Base-by-base conservation (phyloP, 2,329 filamentous ascomycete genomes). In the Pyrenophora graminea region DNA sequence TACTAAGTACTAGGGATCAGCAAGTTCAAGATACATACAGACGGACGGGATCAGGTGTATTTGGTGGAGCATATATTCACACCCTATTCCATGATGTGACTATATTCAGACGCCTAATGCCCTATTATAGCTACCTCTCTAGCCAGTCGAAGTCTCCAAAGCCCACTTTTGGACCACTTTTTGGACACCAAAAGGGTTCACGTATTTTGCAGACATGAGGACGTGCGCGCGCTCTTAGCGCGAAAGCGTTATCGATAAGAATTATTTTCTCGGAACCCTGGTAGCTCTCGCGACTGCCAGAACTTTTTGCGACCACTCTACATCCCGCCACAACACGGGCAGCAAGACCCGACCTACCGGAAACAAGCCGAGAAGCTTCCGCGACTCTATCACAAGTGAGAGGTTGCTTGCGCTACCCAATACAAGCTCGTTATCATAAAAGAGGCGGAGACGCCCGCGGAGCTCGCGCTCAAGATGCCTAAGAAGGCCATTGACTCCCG, bases 401-500 rank as follows among this genome's bases (percentile, higher is more conserved):
- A 34, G 34, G 48, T 31, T 13, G 36, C 21, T 40, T 52, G 55
- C 45, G 55, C 51, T 41, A 34, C 39, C 27, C 23, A 5, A 31
- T 10, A 5, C 38, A 15, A 38, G 19, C 37, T 32, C 34, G 23
- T 30, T 18, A 37, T 46, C 46, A 51, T 39, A 48, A n/a, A 57
- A 61, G 62, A 61, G 63, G 68, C 62, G 66, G 63, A 62, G 63
- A 64, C 63, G 63, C 64, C 61, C 67, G 58, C 55, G 58, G 57
- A 67, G 61, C 57, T 61, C 57, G 61, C 57, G 60, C 57, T 61
- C 59, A 67, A 61, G 53, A 73, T 73, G 70, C 63, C 64, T 15
- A 73, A 73, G 64, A 73, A 73, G 63, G 70, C 70, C 40, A 55
- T 51, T 60, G 72, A 74, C 51, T 68, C 71, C 34, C 72, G 72